A percentile compares a stretch with the other conserved stretches of the same genome.
These are phyloP conservation scores for Mycosphaerella sp. DNA, from an alignment of 2,329 filamentous ascomycete genomes.

Conservation along the genomic window DNA sequence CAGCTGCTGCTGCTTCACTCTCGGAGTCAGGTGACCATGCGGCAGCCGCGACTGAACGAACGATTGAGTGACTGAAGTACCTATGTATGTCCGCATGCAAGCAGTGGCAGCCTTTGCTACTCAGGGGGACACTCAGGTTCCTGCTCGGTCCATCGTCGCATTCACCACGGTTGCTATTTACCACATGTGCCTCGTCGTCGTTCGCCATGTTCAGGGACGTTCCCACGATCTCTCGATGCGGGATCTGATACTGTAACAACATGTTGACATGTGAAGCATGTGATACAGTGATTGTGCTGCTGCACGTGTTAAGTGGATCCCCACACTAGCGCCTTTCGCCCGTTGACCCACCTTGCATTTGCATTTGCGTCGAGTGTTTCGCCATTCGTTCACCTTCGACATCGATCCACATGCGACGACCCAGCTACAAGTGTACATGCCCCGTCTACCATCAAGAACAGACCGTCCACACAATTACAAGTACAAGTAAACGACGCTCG, in stretches of 20 bases:
- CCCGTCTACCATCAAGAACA: slow-evolving; percentile 1
- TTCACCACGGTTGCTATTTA: neutral
- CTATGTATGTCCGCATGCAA: neutral
- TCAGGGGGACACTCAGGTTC: neutral
- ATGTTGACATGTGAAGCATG: neutral
- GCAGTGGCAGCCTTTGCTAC: neutral
- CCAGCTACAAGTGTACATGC: neutral
- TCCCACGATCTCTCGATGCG: neutral
- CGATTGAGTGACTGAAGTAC: neutral
- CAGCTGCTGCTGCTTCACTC: no score
- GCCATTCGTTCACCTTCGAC: neutral
- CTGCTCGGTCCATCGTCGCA: neutral
- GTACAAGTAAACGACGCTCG: slow-evolving; percentile 25
- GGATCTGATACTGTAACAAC: neutral
- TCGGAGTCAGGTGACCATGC: no score
- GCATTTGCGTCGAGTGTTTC: neutral
- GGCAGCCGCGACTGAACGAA: neutral
- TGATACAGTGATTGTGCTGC: neutral
- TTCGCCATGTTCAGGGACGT: neutral
- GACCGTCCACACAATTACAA: slow-evolving; percentile 12
- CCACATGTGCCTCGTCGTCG: neutral
- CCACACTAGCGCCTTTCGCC: neutral
- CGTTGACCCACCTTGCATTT: neutral
- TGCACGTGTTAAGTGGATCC: neutral
- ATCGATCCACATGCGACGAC: neutral